Evolutionary conservation across 371 early-diverging fungal genomes (phyloP), one percentile per base, ranked within the genome.

Genomic region (Mortierella sp.): DNA sequence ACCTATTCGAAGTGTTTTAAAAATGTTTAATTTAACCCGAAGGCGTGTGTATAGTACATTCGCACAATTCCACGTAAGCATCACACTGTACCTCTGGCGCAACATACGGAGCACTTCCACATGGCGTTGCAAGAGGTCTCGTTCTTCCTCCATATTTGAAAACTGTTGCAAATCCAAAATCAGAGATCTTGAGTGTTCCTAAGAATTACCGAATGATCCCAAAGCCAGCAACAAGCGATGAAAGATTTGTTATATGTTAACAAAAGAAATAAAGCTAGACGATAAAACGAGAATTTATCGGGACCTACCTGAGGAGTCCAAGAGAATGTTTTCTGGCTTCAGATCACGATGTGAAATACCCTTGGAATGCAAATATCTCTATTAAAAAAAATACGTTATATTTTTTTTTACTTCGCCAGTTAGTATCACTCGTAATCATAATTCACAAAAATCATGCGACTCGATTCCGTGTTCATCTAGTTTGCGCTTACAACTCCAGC

Each of bases 111-210:
- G 96, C 96, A 67, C 92, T 91, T 10, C 96, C 96, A 69, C 96
- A 96, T 43, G 89, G 89, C 1, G 95, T 93, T 24, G 86, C 82
- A 77, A 95, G 83, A 43, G 93, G 83, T 40, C 90, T 85, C 59
- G 70, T 83, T 59, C 69, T 63, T 53, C 83, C 80, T 32, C 67
- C 76, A 48, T 90, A 71, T 24, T 67, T 77, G 74, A 89, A 93
- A 64, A 92, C 88, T 76, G 96, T 97, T 21, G 96, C 94, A 65
- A 98, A 92, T 9, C 98, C 98, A 89, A 97, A 97, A 83, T 98
- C 98, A 3, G 95, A 95, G 65, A 98, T 92, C 70, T 94, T 92
- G 36, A 96, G 85, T 68, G 92, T 94, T 22, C 92, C 89, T 90
- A 64, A 11, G 43, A 10, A 43, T 24, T 9, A 16, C 19, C 40